A percentile compares a stretch with the other conserved stretches of the same genome.
These are phyloP conservation scores for Macrocystidia cucumis DNA, from an alignment of 1,284 basidiomycete genomes.

Conservation along the genomic window DNA sequence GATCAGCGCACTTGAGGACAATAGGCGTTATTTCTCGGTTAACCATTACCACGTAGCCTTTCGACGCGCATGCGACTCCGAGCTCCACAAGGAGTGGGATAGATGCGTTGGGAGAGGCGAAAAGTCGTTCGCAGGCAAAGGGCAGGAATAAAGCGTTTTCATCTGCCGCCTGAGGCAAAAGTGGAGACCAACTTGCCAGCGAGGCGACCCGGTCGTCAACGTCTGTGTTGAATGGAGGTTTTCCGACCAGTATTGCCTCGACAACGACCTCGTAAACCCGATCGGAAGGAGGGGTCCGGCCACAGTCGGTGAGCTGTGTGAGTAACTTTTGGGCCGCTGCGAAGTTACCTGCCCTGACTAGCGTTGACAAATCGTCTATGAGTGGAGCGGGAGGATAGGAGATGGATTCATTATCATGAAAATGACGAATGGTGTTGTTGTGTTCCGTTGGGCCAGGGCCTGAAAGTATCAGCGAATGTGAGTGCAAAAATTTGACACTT, in stretches of 20 bases:
- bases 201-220: slow-evolving; percentile 12
- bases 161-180: slow-evolving; percentile 30
- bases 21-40: slow-evolving; percentile 13
- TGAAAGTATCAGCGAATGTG: too few species aligned
- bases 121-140: slow-evolving; percentile 10
- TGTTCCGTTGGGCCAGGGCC: too few species aligned
- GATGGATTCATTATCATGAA: too few species aligned
- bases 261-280: slow-evolving; percentile 24
- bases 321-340: slow-evolving; percentile 16
- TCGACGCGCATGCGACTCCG: slow-evolving; percentile 18
- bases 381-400: too few species aligned
- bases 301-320: slow-evolving; percentile 21
- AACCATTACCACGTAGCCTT: slow-evolving; percentile 19
- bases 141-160: slow-evolving; percentile 10
- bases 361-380: slow-evolving; percentile 11
- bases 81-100: slow-evolving; percentile 17
- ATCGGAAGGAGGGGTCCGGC: slow-evolving; percentile 19
- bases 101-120: slow-evolving; percentile 11
- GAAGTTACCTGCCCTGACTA: slow-evolving; percentile 14
- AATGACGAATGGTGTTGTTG: too few species aligned
- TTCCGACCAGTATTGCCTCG: slow-evolving; percentile 13
- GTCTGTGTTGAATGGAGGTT: slow-evolving; percentile 3
- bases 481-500: too few species aligned
- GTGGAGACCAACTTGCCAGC: slow-evolving; percentile 30
- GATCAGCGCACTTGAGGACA: slow-evolving; percentile 5